Base-by-base conservation (phyloP, 192 early-diverging fungal species). In the Spizellomyces sp. region DNA sequence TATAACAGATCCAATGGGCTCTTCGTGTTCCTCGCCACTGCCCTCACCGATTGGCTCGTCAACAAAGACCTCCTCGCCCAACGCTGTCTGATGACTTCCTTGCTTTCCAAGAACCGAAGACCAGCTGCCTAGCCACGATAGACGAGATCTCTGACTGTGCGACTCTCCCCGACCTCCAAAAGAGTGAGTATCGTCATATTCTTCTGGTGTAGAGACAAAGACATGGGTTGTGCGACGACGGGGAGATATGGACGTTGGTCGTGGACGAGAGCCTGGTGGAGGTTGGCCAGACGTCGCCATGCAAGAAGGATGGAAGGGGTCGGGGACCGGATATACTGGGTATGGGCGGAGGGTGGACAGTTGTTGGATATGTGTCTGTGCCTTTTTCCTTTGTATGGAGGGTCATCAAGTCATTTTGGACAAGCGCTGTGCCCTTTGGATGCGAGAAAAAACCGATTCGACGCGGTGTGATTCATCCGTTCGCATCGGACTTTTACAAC, bases 161-260 rank as follows among this genome's bases (percentile, higher is more conserved):
- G 59, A 22, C n/a, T 14, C 27, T 61, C 8, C 68, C 22, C 68
- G 68, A 17, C 68, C 68, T 17, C 68, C 68, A 62, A 70, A 70
- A 15, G 66, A 57, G 17, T 21, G 22, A 1, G 58, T 46, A 21
- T 70, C 68, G 27, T 70, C 68, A 45, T 27, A 61, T 19, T 70
- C 59, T 48, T 70, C 68, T 12, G 68, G 68, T 45, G 68, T 70
- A 36, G 19, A 43, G 42, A 70, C 17, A 19, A 70, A 59, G 5
- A 70, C 68, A 21, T 36, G n/a, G 27, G 68, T 70, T 12, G 57
- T 48, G 9, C 68, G 68, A 42, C 68, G 68, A n/a, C 68, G 68
- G 8, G 68, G 55, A n/a, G 59, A 22, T 12, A 36, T 22, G 12
- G 17, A 22, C 1, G 22, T 12, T n/a, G 10, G 12, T n/a, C n/a